Base-by-base conservation (phyloP, 2,329 filamentous ascomycete species). In the Clonostachys rosea region DNA sequence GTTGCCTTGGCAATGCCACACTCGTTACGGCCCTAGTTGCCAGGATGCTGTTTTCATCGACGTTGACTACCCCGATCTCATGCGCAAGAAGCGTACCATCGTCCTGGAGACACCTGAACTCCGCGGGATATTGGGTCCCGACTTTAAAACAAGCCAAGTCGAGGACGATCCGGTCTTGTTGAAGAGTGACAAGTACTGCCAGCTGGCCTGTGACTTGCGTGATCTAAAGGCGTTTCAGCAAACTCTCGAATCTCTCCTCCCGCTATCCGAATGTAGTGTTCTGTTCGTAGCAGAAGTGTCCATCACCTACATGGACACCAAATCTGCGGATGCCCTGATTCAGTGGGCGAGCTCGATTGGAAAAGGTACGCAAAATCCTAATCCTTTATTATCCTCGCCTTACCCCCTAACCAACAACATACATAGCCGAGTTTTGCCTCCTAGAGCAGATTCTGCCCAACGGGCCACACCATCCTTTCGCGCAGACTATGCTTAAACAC, bases 231-330 rank as follows among this genome's bases (percentile, higher is more conserved):
- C 70, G 14, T 71, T 96, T 10, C 72, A 84, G 48, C 59, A 69
- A 6, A 72, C 81, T 5, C 67, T 96, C 20, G 74, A 75, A 16
- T 67, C 67, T 11, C 73, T 86, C 41, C 61, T 89, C 3, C 70
- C 84, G 37, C 61, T 85, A 14, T 61, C 75, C 2, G 69, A 79
- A 8, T 82, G 79, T 49, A 73, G 77, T 4, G 77, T 96, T 3
- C 70, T 96, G 20, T 95, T 94, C 57, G 78, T 91, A 24, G 91
- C 91, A 1, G 92, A 97, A 66, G 91, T 96, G 13, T 95, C 91
- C 5, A 81, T 95, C 39, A 94, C 90, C 1, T 95, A 95, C 58
- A 95, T 96, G 89, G 83, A 90, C 47, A 80, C 82, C 3, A 64
- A 78, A 18, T 83, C 82, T 39, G 84, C 90, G 6, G 85, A 96